These are phyloP conservation scores for Aotearoamyces nothofagi DNA, from an alignment of 2,329 filamentous ascomycete genomes.

Conservation along the genomic window DNA sequence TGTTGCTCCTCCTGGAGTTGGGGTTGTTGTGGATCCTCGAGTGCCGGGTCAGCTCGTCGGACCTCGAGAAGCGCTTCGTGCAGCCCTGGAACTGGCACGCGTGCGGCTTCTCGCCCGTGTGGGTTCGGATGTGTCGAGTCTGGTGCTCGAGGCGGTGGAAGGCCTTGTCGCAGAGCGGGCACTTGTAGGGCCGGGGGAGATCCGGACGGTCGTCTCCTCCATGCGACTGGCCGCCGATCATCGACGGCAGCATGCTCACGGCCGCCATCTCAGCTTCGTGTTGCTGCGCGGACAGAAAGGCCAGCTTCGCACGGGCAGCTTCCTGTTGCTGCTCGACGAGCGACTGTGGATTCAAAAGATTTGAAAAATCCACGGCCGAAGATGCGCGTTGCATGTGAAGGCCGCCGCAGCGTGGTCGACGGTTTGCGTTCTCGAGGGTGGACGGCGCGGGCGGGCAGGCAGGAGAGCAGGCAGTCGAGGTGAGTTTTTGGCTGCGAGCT, in stretches of 20 bases:
- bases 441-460: not conserved
- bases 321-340: conserved; percentile 19
- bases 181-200: conserved; percentile 94
- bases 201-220: conserved; percentile 33
- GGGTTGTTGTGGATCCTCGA: conserved; percentile 98
- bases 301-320: conserved; percentile 15
- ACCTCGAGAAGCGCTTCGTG: conserved; percentile 93
- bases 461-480: not conserved
- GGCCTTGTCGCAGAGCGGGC: conserved; percentile 92
- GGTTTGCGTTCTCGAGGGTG: not conserved
- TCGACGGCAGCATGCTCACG: conserved; percentile 16
- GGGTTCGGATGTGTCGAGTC: conserved; percentile 79
- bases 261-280: conserved; percentile 35
- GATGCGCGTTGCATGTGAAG: conserved; percentile 63
- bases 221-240: conserved; percentile 17
- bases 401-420: conserved; percentile 16
- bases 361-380: conserved; percentile 61
- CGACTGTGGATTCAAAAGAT: conserved; percentile 53
- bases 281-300: conserved; percentile 17
- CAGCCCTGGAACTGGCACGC: conserved; percentile 91
- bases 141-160: conserved; percentile 98
- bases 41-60: conserved; percentile 90
- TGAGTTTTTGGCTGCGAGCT: too few relatives aligned
- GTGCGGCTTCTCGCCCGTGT: conserved; percentile 96
- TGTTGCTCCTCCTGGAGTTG: conserved; percentile 87